A percentile compares a stretch with the other conserved stretches of the same genome.
Conservation (phyloP, 345 rosid species). For the Capsella bursapastoris region DNA sequence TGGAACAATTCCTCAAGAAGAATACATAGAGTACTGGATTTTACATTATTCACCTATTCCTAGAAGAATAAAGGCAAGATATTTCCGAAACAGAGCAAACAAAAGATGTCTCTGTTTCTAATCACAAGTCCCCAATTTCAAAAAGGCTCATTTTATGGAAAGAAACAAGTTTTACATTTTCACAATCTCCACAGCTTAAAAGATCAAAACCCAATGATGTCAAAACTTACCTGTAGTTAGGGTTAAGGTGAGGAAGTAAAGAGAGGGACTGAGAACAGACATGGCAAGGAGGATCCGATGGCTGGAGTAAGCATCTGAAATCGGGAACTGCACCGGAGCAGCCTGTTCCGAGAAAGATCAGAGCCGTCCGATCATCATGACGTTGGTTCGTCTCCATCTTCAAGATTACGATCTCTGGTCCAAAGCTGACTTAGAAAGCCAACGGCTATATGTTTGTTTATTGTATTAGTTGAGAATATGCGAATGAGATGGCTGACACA, state of each 20-base stretch:
- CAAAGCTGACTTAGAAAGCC: conserved; percentile 23
- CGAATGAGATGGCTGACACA: neutral
- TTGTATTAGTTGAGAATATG: conserved; percentile 29
- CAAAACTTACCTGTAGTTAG: conserved; percentile 71
- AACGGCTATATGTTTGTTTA: conserved; percentile 40
- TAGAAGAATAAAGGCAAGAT: neutral
- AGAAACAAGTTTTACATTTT: conserved; percentile 14
- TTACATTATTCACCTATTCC: neutral
- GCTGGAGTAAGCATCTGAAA: conserved; percentile 85
- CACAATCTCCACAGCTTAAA: conserved; percentile 3
- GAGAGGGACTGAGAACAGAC: conserved; percentile 76
- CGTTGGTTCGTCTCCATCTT: conserved; percentile 29
- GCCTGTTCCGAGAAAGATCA: conserved; percentile 94
- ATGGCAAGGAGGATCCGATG: conserved; percentile 85
- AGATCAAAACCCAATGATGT: neutral
- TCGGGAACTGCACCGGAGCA: conserved; percentile 94
- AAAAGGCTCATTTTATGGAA: neutral
- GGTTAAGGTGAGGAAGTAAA: conserved; percentile 72
- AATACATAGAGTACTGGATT: neutral
- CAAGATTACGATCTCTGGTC: conserved; percentile 21
- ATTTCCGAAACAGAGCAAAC: neutral
- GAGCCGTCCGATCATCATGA: conserved; percentile 53
- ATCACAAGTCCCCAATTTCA: neutral
- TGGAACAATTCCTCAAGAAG: neutral
- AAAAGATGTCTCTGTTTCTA: conserved; percentile 3